Evolutionary conservation across 345 rosid species (phyloP).

Genomic region (Alliaria petiolata): DNA sequence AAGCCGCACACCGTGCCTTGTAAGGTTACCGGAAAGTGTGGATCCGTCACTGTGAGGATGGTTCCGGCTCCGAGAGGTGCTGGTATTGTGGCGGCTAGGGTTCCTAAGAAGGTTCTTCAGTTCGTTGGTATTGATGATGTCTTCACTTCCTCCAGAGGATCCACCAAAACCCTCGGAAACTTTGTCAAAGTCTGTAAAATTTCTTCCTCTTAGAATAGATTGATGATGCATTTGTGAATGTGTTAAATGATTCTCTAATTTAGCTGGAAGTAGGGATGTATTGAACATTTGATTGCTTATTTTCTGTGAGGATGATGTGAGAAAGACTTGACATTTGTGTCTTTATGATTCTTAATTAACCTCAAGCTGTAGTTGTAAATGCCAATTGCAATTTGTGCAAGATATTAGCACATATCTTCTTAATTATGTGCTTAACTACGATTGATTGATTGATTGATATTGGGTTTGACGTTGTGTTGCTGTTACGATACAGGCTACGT

Average conservation of each 20-base stretch:
- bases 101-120: conserved; percentile 18
- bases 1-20: conserved; percentile 73
- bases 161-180: conserved; percentile 70
- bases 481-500: conserved; percentile 41
- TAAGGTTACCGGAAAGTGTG: conserved; percentile 77
- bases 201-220: neutral
- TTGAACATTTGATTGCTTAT: neutral
- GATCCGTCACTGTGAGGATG: conserved; percentile 69
- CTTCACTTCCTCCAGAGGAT: conserved; percentile 49
- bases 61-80: conserved; percentile 79
- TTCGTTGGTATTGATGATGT: neutral
- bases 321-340: neutral
- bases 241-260: neutral
- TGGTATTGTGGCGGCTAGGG: conserved; percentile 72
- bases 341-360: neutral
- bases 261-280: too few relatives aligned
- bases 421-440: neutral
- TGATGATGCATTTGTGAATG: neutral
- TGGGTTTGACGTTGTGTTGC: neutral
- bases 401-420: neutral
- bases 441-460: neutral
- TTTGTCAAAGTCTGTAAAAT: conserved; percentile 56
- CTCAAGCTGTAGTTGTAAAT: neutral
- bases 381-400: neutral
- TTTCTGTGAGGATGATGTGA: neutral